Conservation (phyloP, 768 basidiomycete species). For the Lenzites betulinus region DNA sequence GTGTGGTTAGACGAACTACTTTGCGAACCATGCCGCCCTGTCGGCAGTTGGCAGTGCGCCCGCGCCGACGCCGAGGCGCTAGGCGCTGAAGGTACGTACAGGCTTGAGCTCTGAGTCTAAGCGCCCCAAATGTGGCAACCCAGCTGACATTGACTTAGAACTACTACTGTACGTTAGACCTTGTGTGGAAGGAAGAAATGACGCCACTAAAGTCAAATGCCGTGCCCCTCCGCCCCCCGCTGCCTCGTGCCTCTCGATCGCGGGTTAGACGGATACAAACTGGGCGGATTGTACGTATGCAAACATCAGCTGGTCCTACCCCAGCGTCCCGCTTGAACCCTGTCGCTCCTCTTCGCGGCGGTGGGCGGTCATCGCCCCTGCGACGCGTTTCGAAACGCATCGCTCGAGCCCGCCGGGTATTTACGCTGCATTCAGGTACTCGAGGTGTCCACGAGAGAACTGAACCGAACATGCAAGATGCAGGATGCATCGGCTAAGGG, state of each 20-base stretch:
- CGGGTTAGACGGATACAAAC: neutral
- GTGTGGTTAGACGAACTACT: too few species aligned
- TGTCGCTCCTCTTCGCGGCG: neutral
- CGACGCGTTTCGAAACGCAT: neutral
- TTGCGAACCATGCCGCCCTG: too few species aligned
- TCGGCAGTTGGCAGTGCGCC: too few species aligned
- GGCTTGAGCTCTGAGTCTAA: too few species aligned
- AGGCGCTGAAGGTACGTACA: too few species aligned
- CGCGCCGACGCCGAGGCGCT: too few species aligned
- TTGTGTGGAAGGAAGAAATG: neutral
- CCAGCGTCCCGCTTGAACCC: neutral
- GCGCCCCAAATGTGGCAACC: too few species aligned
- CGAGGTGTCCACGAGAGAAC: neutral
- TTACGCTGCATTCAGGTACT: neutral
- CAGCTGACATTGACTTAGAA: too few species aligned
- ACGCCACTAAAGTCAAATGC: neutral
- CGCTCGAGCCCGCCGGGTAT: neutral
- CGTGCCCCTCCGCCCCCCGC: neutral
- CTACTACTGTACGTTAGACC: neutral
- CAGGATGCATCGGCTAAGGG: neutral
- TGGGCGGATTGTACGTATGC: neutral
- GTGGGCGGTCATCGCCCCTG: neutral
- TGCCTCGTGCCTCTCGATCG: neutral
- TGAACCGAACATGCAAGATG: constrained; percentile 1
- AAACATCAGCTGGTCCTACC: neutral